Base-by-base conservation (phyloP, 306 rosid genomes). In the Citrullus amarus region DNA sequence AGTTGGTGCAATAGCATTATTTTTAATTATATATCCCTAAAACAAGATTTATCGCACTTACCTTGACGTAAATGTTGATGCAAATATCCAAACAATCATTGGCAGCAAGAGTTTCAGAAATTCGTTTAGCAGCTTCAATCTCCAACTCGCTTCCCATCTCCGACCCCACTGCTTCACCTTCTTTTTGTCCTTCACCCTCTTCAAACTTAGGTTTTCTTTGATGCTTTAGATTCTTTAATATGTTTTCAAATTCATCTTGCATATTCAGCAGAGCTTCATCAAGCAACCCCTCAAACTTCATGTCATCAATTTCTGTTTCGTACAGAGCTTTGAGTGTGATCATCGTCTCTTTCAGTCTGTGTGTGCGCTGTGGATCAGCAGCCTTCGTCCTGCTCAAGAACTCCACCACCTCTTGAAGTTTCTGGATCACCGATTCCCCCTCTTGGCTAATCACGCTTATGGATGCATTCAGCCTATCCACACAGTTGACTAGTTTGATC, bases 341-440 rank as follows among this genome's bases (percentile, higher is more conserved):
- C 69, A 91, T 65, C 34, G 98, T 91, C 84, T 93, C 96, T 78
- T 88, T 86, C 67, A 93, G 44, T 79, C 96, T 84, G 10, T 65
- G 79, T 4, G 87, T 85, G 81, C 97, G 82, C 20, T 81, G 59
- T 34, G 80, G 85, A 81, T 91, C 93, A 0, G 92, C 90, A 1
- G 97, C 93, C 84, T 90, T 93, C 15, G 97, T 91, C 71, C 97
- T 73, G 88, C 98, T 90, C 81, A 93, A 78, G 66, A 90, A 93
- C 85, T 93, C 98, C 55, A 93, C 98, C 75, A 91, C 98, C 84
- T 93, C 98, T 22, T 93, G 98, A 60, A 91, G 96, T 86, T 61
- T 86, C 89, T 86, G 93, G 43, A 93, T 86, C 85, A 88, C 98
- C 6, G 86, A 84, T 84, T 90, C 93, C 2, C 91, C 98, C 25